Evolutionary conservation across 164 flowering plant species (phyloP).

Genomic region (Hamamelis virginiana): DNA sequence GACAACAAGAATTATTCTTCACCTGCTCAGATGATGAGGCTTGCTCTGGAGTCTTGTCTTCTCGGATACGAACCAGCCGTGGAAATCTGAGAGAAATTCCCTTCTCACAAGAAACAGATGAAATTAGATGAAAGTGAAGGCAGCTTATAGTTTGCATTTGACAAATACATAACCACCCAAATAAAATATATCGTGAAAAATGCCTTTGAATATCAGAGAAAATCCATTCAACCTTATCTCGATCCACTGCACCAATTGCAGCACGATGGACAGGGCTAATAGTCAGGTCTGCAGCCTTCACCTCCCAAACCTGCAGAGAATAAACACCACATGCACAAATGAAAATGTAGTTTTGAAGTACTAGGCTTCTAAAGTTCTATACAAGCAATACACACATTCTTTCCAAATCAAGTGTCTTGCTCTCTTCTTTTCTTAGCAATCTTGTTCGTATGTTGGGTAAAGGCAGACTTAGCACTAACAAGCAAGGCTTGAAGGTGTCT

Average conservation of each 20-base stretch:
- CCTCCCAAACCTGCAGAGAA: conserved; percentile 88
- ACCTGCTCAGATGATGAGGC: conserved; percentile 86
- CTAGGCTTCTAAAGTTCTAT: too few species aligned
- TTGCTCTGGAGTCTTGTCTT: conserved; percentile 91
- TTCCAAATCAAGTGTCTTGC: too few species aligned
- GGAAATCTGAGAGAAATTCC: conserved; percentile 97
- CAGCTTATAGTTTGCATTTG: background rate
- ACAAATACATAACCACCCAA: background rate
- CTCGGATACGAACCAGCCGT: conserved; percentile 73
- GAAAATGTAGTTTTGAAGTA: too few species aligned
- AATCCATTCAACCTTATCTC: conserved; percentile 56
- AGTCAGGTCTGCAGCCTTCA: conserved; percentile 96
- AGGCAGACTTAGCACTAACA: too few species aligned
- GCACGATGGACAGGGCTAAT: conserved; percentile 93
- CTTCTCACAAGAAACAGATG: conserved; percentile 30
- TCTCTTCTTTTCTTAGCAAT: too few species aligned
- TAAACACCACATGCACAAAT: too few species aligned
- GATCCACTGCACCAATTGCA: conserved; percentile 75
- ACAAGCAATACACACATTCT: too few species aligned
- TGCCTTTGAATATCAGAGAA: background rate
- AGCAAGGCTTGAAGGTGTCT: too few species aligned
- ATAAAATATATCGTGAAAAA: background rate
- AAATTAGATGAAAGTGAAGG: background rate
- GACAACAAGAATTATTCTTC: conserved; percentile 2
- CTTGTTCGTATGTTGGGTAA: too few species aligned